Percentiles rank a stretch among this genome's conserved stretches.
Conservation (phyloP, 768 basidiomycete genomes). For the Daedalea quercina region DNA sequence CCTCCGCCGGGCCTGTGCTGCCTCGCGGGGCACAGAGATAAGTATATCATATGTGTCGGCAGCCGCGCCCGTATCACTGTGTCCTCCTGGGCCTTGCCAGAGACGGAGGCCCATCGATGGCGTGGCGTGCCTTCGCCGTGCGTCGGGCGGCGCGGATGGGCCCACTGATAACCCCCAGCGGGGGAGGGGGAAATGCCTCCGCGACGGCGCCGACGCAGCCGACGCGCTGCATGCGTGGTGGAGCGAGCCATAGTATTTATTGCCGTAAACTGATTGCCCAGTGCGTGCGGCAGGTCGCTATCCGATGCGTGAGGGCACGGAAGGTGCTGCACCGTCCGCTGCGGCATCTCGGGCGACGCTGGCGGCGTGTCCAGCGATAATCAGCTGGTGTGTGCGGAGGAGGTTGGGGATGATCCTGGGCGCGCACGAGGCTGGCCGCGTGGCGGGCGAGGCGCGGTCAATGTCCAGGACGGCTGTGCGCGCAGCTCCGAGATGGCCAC, state of each 20-base stretch:
- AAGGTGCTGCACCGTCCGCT: not conserved
- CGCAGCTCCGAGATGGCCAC: too few species aligned
- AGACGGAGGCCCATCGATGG: conserved; percentile 1
- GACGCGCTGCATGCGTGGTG: not conserved
- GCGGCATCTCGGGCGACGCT: not conserved
- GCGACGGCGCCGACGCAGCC: not conserved
- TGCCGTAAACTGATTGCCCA: not conserved
- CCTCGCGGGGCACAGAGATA: not conserved
- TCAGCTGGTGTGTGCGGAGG: not conserved
- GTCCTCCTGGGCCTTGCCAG: not conserved
- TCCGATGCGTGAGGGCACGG: not conserved
- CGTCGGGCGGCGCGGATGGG: not conserved
- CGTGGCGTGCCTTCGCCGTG: conserved; percentile 1
- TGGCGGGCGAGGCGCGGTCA: not conserved
- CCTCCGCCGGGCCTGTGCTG: not conserved
- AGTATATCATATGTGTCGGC: not conserved
- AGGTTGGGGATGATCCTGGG: not conserved
- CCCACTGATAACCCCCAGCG: not conserved
- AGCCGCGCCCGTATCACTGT: not conserved
- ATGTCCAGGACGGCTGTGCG: not conserved
- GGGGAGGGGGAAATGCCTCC: not conserved
- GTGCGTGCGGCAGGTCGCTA: not conserved
- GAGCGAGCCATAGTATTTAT: not conserved
- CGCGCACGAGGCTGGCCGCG: not conserved
- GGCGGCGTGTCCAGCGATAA: not conserved